A percentile compares a stretch with the other conserved stretches of the same genome.
These are phyloP conservation scores for Wickerhamiella bombiphila DNA, from an alignment of 805 yeast species.

Conservation along the genomic window DNA sequence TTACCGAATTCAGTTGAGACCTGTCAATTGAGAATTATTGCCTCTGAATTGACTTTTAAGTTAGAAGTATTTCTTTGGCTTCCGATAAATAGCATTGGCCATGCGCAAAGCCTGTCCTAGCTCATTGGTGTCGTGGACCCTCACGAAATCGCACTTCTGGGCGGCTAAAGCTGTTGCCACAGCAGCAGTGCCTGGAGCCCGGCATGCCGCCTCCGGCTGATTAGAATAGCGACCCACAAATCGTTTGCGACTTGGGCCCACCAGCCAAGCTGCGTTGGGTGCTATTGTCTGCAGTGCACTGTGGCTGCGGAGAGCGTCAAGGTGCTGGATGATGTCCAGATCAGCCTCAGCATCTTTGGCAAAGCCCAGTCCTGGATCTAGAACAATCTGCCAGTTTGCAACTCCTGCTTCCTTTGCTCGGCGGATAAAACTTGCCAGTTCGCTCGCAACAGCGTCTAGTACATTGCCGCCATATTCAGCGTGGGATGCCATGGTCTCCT, in stretches of 20 bases:
- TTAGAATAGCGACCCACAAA: conserved; percentile 68
- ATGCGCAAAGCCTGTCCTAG: conserved; percentile 39
- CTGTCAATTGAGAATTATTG: no score
- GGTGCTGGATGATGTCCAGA: conserved; percentile 38
- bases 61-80: no score
- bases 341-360: conserved; percentile 75
- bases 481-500: conserved; percentile 51
- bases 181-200: conserved; percentile 67
- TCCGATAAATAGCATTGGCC: conserved; percentile 66
- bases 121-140: conserved; percentile 74
- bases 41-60: no score
- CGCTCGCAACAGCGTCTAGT: conserved; percentile 47
- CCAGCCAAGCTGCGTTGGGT: conserved; percentile 52
- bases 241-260: conserved; percentile 82
- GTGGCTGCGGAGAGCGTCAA: conserved; percentile 14
- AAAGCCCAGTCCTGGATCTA: conserved; percentile 95
- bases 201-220: conserved; percentile 38
- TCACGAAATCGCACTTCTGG: conserved; percentile 60
- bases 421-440: conserved; percentile 40
- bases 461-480: conserved; percentile 38
- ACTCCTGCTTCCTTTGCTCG: conserved; percentile 52
- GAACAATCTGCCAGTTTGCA: conserved; percentile 73
- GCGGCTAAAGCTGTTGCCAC: conserved; percentile 59
- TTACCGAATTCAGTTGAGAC: no score
- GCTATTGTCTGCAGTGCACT: neutral